Evolutionary conservation across 192 early-diverging fungal species (phyloP).

Genomic region (Gonapodya prolifera): DNA sequence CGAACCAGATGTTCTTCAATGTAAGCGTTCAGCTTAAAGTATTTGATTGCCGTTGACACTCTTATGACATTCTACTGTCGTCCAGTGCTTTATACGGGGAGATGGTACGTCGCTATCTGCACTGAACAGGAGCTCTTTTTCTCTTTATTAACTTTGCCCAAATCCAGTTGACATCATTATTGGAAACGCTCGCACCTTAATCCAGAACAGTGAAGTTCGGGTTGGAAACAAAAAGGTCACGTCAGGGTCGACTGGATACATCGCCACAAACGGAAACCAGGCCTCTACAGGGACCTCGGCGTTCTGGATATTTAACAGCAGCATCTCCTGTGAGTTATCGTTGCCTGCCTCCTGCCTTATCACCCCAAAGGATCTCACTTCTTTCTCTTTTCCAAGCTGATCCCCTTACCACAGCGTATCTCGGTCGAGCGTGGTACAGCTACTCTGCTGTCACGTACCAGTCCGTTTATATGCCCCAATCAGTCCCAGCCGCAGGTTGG

Average conservation of each 20-base stretch:
- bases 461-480: background rate
- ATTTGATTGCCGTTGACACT: background rate
- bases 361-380: too few relatives aligned
- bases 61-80: background rate
- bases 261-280: background rate
- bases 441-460: background rate
- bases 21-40: background rate
- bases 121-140: too few relatives aligned
- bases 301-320: background rate
- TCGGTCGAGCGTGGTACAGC: background rate
- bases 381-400: too few relatives aligned
- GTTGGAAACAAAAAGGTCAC: background rate
- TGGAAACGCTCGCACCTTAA: background rate
- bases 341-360: too few relatives aligned
- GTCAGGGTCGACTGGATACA: background rate
- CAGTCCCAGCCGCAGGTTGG: background rate
- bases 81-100: background rate
- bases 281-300: background rate
- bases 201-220: background rate
- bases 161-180: background rate
- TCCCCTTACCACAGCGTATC: background rate
- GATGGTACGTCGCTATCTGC: background rate
- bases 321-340: background rate
- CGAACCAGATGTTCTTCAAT: background rate
- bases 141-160: too few relatives aligned